Evolutionary conservation across 2,329 filamentous ascomycete species (phyloP), one percentile per base, ranked within the genome.

Genomic region (Fonsecaea nubica): DNA sequence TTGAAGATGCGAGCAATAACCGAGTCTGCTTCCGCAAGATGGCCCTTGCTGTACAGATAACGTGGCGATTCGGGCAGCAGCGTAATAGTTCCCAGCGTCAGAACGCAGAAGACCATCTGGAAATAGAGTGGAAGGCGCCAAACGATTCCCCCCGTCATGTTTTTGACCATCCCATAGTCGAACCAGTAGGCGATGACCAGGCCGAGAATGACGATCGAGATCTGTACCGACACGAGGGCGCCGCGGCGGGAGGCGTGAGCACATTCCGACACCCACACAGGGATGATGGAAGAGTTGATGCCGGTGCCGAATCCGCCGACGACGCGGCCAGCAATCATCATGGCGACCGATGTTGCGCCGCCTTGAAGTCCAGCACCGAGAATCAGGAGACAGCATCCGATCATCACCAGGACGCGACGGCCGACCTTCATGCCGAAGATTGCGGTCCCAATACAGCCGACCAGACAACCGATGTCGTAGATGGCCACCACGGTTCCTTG

Each of bases 101-200:
- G 71, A 33, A 81, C 60, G 5, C 75, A 79, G 64, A 82, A 82
- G 50, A 81, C 71, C 35, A 76, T 72, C 67, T 83, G 82, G 72
- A 84, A 82, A 1, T 80, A 79, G 53, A 83, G 78, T 0, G 82
- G 82, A 69, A 84, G 82, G 15, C 81, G 77, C 75, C 75, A 77
- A 15, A 35, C 13, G 32, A 54, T 55, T n/a, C 35, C 9, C n/a
- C 35, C 9, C 5, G 18, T 13, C 18, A 45, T 18, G 3, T 63
- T 63, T 61, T 74, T 66, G 21, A 36, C 32, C 10, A 12, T 32
- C 12, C 74, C 74, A 40, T 74, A 76, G 38, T 76, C 72, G 33
- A 76, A 64, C 74, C 74, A 76, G 58, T 75, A 73, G 9, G 72
- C 71, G 33, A 74, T 66, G 21, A 74, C 69, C 30, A 73, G 40